Evolutionary conservation across 805 yeast genomes (phyloP).

Genomic region (Blastobotrys peoriensis): DNA sequence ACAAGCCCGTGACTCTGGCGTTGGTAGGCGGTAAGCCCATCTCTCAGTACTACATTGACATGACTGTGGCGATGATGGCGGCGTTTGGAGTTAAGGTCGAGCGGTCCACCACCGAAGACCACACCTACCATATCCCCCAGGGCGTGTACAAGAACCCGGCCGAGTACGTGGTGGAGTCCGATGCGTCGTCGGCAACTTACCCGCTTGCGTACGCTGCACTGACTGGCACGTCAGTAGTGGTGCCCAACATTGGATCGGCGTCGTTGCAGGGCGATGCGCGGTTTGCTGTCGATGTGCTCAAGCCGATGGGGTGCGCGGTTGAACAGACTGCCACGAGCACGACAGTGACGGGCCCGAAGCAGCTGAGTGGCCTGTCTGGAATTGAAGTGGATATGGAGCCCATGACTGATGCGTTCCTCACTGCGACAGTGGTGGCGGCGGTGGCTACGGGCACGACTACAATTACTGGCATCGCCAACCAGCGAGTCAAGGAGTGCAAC

Average conservation of each 20-base stretch:
- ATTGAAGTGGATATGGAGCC: conserved; percentile 91
- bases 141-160: conserved; percentile 75
- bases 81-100: conserved; percentile 77
- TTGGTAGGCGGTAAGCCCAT: conserved; percentile 96
- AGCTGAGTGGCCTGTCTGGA: conserved; percentile 54
- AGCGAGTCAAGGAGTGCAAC: conserved; percentile 95
- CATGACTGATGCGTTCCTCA: conserved; percentile 97
- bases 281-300: conserved; percentile 87
- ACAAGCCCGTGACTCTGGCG: conserved; percentile 76
- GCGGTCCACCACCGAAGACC: conserved; percentile 60
- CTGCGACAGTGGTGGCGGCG: conserved; percentile 98
- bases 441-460: conserved; percentile 66
- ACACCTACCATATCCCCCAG: conserved; percentile 86
- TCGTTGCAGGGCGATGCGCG: conserved; percentile 97
- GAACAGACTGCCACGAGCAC: conserved; percentile 79
- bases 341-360: conserved; percentile 83
- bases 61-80: conserved; percentile 95
- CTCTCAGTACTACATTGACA: conserved; percentile 90
- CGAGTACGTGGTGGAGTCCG: conserved; percentile 88
- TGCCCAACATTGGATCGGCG: conserved; percentile 88
- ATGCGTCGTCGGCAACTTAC: conserved; percentile 96
- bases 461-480: conserved; percentile 95
- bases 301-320: conserved; percentile 93
- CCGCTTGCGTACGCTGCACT: conserved; percentile 97
- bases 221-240: conserved; percentile 86